These are phyloP conservation scores for Fusarium sp. DNA, from an alignment of 2,329 filamentous ascomycete genomes.

Conservation along the genomic window DNA sequence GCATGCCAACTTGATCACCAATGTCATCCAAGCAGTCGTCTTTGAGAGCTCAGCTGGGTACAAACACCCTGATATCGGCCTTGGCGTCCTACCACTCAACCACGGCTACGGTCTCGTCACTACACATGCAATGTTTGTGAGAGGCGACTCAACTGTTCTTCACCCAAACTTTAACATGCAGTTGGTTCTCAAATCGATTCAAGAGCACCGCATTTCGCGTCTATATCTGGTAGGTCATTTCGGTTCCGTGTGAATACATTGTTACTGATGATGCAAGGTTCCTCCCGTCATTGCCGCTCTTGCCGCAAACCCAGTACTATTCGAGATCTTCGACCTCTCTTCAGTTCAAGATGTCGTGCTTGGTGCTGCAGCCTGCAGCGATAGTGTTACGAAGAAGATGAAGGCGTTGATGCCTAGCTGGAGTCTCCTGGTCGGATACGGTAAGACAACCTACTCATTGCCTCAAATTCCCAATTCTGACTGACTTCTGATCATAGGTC, in stretches of 20 bases:
- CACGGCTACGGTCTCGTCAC: neutral
- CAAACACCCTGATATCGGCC: neutral
- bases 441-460: neutral
- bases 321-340: neutral
- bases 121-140: neutral
- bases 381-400: neutral
- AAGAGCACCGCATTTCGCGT: neutral
- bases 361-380: neutral
- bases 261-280: neutral
- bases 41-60: neutral
- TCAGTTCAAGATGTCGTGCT: neutral
- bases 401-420: neutral
- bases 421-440: neutral
- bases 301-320: fast-evolving
- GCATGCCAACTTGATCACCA: neutral
- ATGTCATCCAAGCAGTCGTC: neutral
- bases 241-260: too few relatives aligned
- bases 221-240: neutral
- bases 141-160: neutral
- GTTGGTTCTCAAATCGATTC: neutral
- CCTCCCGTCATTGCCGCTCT: neutral
- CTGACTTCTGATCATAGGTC: neutral
- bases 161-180: neutral
- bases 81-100: neutral
- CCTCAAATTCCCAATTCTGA: too few relatives aligned